Percentiles rank a stretch among this genome's conserved stretches.
These are phyloP conservation scores for Penicillium lagena DNA, from an alignment of 495 filamentous ascomycete species.

Conservation along the genomic window DNA sequence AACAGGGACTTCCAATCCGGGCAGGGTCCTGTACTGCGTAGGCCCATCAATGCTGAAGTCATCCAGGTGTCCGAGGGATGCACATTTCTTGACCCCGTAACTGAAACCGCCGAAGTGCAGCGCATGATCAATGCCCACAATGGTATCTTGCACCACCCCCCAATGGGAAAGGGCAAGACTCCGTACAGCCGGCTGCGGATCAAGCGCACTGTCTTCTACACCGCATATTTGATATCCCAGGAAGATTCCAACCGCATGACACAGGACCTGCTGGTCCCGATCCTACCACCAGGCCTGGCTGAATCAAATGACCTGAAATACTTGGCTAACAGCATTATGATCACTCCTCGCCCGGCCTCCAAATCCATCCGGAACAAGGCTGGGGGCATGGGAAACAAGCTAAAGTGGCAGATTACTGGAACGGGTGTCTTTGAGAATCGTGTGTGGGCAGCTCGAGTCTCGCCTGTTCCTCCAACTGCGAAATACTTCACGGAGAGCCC, in stretches of 20 bases:
- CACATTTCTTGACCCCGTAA: conserved; percentile 71
- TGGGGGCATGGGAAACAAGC: conserved; percentile 75
- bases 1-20: conserved; percentile 49
- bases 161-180: conserved; percentile 23
- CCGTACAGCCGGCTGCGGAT: conserved; percentile 52
- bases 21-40: conserved; percentile 33
- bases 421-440: conserved; percentile 67
- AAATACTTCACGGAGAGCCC: conserved; percentile 68
- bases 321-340: conserved; percentile 87
- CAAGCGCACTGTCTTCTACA: conserved; percentile 84
- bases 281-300: conserved; percentile 32
- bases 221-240: conserved; percentile 79
- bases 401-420: conserved; percentile 77
- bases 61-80: conserved; percentile 77
- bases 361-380: conserved; percentile 66
- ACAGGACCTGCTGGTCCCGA: conserved; percentile 55
- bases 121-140: conserved; percentile 88
- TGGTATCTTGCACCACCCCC: conserved; percentile 34
- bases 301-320: conserved; percentile 65
- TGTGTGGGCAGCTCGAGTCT: conserved; percentile 79
- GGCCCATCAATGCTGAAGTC: conserved; percentile 69
- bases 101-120: conserved; percentile 80
- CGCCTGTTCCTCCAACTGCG: conserved; percentile 59
- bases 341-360: conserved; percentile 66
- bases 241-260: conserved; percentile 64